Evolutionary conservation across 2,329 filamentous ascomycete species (phyloP), one percentile per base, ranked within the genome.

Genomic region (Pseudogymnoascus sp.): DNA sequence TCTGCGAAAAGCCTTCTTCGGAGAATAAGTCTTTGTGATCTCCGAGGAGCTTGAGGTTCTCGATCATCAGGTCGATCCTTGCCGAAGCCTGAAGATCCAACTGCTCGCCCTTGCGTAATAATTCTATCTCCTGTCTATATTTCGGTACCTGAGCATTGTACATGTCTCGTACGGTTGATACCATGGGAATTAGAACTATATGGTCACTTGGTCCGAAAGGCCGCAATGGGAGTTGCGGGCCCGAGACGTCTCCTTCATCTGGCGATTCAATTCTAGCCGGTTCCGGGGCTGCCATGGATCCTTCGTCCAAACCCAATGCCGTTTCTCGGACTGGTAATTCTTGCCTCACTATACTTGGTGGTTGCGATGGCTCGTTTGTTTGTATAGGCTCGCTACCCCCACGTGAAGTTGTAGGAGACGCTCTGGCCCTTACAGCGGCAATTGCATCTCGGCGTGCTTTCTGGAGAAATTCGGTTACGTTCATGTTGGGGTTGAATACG

Each of bases 161-260:
- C 14, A 79, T 74, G 2, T 79, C 76, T 14, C 84, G 78, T 7
- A 77, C 75, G 60, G 78, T 82, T 12, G 82, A 75, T 14, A 82
- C 79, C 65, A 87, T 80, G 0, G 84, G 82, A 0, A 88, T 73
- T 0, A 84, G 85, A 33, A 87, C 73, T 3, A 80, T 66, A 65
- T 81, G 81, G 52, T 84, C 80, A 62, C 74, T 74, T 16, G 67
- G 65, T 25, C 71, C 74, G 3, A 55, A 69, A 68, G 63, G 71
- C 68, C 30, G 58, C 6, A 58, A 33, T 30, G 60, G 59, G 9
- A 67, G 55, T n/a, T 59, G 58, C 12, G 64, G 60, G 14, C 16
- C 23, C 22, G 33, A n/a, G 4, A 66, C 62, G 5, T 28, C 25
- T 5, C 64, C 62, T 14, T 62, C 41, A 45, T 64, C 65, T 11